Evolutionary conservation across 371 early-diverging fungal species (phyloP), one percentile per base, ranked within the genome.

Genomic region (Batkoa obscura): DNA sequence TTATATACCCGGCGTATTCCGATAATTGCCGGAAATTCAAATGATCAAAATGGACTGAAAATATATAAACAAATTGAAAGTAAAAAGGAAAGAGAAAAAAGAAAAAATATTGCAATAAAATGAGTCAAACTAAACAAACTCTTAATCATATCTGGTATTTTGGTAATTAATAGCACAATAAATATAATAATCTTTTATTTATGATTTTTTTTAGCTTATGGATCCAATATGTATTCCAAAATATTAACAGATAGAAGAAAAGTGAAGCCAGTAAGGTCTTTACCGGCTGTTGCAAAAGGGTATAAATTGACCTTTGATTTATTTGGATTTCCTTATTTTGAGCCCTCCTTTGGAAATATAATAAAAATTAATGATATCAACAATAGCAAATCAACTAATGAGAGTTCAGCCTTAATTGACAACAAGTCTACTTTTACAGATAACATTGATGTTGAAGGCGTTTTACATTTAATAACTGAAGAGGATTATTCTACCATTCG

Each of bases 291-390:
- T 13, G 73, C 69, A 2, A 67, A 66, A 1, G 65, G 60, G 3
- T 75, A 72, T 55, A 66, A 66, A 64, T 63, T 75, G 23, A 67
- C 68, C 9, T 73, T 72, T 45, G 72, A 72, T 35, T 66, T 70
- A 59, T 62, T 51, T 3, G 75, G 73, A 0, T 38, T 69, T 12
- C 71, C 72, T 8, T 75, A 63, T 57, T 50, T 68, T 37, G 75
- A 72, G 57, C 75, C 75, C 5, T 67, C 67, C 32, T 74, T 74
- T 42, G 75, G 50, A 31, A 50, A 37, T 37, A 47, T 58, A 38
- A 13, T 35, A 8, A 36, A 9, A 9, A 3, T 41, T 41, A n/a
- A 41, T 10, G 5, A 15, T 5, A 45, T 12, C 15, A 15, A 45
- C 45, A 23, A 45, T 45, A 4, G 4, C 6, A 15, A 45, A 15